Conservation (phyloP, 2,329 filamentous ascomycete genomes). For the Hymenoscyphus scutula region DNA sequence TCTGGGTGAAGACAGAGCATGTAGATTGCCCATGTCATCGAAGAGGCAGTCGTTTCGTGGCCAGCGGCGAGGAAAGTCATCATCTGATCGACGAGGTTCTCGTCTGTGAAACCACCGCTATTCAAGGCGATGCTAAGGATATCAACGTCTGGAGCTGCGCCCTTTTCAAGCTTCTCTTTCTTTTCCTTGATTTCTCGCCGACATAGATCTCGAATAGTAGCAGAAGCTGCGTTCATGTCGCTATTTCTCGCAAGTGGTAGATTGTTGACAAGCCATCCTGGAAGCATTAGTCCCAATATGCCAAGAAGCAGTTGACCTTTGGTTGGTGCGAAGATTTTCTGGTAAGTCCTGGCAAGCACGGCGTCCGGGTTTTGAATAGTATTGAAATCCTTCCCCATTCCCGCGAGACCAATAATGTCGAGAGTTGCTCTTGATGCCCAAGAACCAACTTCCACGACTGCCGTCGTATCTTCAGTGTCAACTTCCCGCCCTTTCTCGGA, state of each 20-base stretch:
- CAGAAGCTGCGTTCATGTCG: conserved; percentile 56
- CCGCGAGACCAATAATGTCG: conserved; percentile 73
- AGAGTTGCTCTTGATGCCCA: conserved; percentile 70
- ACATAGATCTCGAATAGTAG: conserved; percentile 63
- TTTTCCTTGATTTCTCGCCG: conserved; percentile 69
- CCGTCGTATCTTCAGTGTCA: conserved; percentile 30
- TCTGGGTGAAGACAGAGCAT: conserved; percentile 64
- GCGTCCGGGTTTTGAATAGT: conserved; percentile 61
- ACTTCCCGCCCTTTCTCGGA: conserved; percentile 15
- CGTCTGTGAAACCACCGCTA: conserved; percentile 72
- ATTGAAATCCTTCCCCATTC: conserved; percentile 69
- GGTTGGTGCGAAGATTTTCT: conserved; percentile 52
- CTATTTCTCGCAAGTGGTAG: conserved; percentile 71
- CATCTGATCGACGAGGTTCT: conserved; percentile 80
- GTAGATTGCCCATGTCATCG: conserved; percentile 74
- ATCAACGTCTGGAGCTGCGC: conserved; percentile 58
- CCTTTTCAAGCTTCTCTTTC: conserved; percentile 52
- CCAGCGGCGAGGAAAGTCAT: conserved; percentile 67
- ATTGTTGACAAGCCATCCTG: conserved; percentile 55
- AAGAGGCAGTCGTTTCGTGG: conserved; percentile 75
- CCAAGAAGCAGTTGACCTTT: conserved; percentile 53
- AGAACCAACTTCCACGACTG: conserved; percentile 53
- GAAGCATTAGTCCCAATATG: conserved; percentile 61
- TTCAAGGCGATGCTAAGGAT: conserved; percentile 79
- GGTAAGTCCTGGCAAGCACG: conserved; percentile 57